Evolutionary conservation across 108 stramenopile species (phyloP).

Genomic region (Stephanodiscus minutulus): DNA sequence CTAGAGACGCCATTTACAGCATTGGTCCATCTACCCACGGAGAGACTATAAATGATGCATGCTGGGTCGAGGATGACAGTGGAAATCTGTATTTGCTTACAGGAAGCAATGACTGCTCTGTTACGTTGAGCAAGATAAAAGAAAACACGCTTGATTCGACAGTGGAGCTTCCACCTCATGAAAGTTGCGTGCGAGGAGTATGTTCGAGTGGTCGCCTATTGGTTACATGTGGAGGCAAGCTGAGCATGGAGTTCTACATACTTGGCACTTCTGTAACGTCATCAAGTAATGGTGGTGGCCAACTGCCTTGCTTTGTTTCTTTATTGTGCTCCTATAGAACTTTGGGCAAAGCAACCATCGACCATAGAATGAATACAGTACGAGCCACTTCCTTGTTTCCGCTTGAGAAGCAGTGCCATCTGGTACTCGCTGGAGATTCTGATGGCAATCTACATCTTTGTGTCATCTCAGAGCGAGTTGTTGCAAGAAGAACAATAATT

Average conservation of each 20-base stretch:
- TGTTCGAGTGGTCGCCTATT: slow-evolving; percentile 56
- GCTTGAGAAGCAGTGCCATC: slow-evolving; percentile 31
- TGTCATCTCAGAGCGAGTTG: slow-evolving; percentile 28
- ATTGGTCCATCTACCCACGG: slow-evolving; percentile 56
- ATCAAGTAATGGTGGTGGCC: neutral
- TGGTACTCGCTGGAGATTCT: slow-evolving; percentile 73
- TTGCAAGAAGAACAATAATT: slow-evolving; percentile 38
- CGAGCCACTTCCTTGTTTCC: slow-evolving; percentile 53
- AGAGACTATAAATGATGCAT: slow-evolving; percentile 67
- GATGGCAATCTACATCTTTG: slow-evolving; percentile 65
- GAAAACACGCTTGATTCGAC: slow-evolving; percentile 41
- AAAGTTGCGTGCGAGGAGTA: slow-evolving; percentile 76
- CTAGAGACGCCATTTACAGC: slow-evolving; percentile 2
- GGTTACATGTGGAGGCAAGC: slow-evolving; percentile 72
- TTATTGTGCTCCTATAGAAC: slow-evolving; percentile 56
- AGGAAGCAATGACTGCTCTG: slow-evolving; percentile 74
- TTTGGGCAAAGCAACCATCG: slow-evolving; percentile 52
- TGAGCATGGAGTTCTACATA: slow-evolving; percentile 67
- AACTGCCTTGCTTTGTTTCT: slow-evolving; percentile 19
- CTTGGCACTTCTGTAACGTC: slow-evolving; percentile 23
- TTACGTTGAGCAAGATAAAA: slow-evolving; percentile 51
- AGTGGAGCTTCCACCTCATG: slow-evolving; percentile 62
- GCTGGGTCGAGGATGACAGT: slow-evolving; percentile 40
- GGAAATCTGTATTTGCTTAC: slow-evolving; percentile 43
- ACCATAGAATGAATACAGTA: slow-evolving; percentile 81